Base-by-base conservation (phyloP, 2,329 filamentous ascomycete genomes). In the Pezicula carpinea region DNA sequence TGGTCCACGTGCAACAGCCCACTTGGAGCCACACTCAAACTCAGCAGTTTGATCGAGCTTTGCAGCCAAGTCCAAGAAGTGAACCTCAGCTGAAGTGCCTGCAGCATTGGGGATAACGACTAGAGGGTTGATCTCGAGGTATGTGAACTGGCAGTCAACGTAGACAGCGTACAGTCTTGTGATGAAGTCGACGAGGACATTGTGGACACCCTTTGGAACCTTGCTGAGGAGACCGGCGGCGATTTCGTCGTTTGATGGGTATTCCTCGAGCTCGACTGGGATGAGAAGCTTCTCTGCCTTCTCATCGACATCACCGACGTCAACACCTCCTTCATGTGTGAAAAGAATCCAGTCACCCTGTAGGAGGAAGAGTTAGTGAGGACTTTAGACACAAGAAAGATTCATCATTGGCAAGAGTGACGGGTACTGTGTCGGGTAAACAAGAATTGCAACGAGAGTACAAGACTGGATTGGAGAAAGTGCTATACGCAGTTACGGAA, bases 341-440 rank as follows among this genome's bases (percentile, higher is more conserved):
- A 99, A 99, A 66, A 99, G 89, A 68, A 99, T 96, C 90, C 91
- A 97, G 74, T 99, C 93, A 66, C 93, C 93, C 93, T 97, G 68
- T 13, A 29, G 21, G 40, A 43, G 39, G 38, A 52, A 36, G 38
- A 35, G 52, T 62, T 49, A 61, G 58, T 15, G 6, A 13, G 4
- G 18, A 8, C 34, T 5, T 3, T 17, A 38, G 33, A n/a, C 7
- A 10, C 7, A 35, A 17, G 13, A 15, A 11, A 35, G 18, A 21
- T n/a, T n/a, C 3, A 26, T 26, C 23, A 26, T 26, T 38, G 34
- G 34, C 11, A n/a, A n/a, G 10, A 38, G 23, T 6, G 23, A 26
- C 6, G 23, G 6, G 3, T 26, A 26, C 11, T 6, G 11, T 26
- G 11, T 26, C 23, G 23, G 23, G 23, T 26, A 26, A 26, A 26